Conservation (phyloP, 2,329 filamentous ascomycete genomes). For the Venturia aucupariae region DNA sequence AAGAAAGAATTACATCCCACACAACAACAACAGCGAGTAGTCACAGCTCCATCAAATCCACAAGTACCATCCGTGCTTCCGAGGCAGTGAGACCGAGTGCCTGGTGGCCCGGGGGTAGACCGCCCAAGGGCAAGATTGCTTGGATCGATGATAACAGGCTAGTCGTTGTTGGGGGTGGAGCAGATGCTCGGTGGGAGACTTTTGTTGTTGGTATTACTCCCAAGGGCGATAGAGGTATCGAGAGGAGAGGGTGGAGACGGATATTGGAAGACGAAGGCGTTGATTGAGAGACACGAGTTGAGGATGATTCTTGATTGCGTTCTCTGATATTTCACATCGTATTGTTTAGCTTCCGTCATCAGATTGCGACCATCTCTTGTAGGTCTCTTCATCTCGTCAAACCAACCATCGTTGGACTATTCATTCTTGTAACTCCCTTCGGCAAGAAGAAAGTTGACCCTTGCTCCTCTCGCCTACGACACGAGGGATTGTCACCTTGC, state of each 20-base stretch:
- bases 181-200: conserved; percentile 79
- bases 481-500: too few species aligned
- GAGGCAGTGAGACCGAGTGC: conserved; percentile 30
- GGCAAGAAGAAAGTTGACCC: too few species aligned
- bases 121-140: conserved; percentile 74
- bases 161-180: conserved; percentile 68
- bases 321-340: not conserved
- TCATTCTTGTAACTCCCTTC: too few species aligned
- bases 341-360: not conserved
- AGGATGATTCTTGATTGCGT: too few species aligned
- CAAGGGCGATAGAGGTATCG: conserved; percentile 51
- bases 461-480: too few species aligned
- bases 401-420: too few species aligned
- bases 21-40: too few species aligned
- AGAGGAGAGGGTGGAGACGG: conserved; percentile 72
- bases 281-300: not conserved
- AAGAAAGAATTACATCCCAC: too few species aligned
- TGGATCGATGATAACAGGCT: conserved; percentile 71
- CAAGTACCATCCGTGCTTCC: conserved; percentile 2
- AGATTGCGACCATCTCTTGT: too few species aligned
- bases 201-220: conserved; percentile 57
- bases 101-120: conserved; percentile 28
- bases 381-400: too few species aligned
- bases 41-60: not conserved
- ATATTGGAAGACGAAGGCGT: conserved; percentile 45